Base-by-base conservation (phyloP, 768 basidiomycete species). In the Trametes sanguinea region DNA sequence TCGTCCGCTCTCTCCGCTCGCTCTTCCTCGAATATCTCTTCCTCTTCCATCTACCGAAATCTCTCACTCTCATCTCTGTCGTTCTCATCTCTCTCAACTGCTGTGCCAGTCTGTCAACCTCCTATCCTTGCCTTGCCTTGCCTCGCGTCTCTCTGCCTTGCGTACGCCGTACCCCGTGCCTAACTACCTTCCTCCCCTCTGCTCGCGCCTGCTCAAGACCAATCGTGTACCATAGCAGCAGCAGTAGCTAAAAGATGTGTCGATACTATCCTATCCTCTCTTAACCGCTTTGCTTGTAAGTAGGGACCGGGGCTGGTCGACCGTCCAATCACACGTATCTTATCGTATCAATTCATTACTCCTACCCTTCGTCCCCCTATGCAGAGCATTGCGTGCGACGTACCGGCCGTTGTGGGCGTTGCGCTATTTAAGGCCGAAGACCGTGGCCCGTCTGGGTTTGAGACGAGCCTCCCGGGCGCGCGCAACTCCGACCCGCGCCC, bases 161-260 rank as follows among this genome's bases (percentile, higher is more conserved):
- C 59, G 33, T 35, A 35, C 44, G 29, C n/a, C 61, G 54, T 62
- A 57, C 54, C 22, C 50, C 1, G 35, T 37, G 11, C 35, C 11
- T 54, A 46, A 46, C 22, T 37, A 57, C 53, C 57, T 32, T 32
- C 52, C 53, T 60, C 59, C 22, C 63, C 57, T 57, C 62, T 64
- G 57, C 62, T 55, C 54, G 62, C 57, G 48, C 35, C 57, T 51
- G 50, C 51, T 52, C 57, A 29, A 57, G 35, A 59, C 57, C 17
- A 46, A 46, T 60, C 42, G 57, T 64, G 63, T 64, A 64, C 54
- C 63, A 64, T 64, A 60, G 53, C 40, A 54, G 63, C 58, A 53
- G 63, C 63, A 64, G 42, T 43, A 43, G 63, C 63, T 60, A 64
- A 64, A 64, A 60, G 62, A 64, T 64, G 63, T 64, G 63, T 60